Base-by-base conservation (phyloP, 2,329 filamentous ascomycete genomes). In the Colletotrichum cuscutae region DNA sequence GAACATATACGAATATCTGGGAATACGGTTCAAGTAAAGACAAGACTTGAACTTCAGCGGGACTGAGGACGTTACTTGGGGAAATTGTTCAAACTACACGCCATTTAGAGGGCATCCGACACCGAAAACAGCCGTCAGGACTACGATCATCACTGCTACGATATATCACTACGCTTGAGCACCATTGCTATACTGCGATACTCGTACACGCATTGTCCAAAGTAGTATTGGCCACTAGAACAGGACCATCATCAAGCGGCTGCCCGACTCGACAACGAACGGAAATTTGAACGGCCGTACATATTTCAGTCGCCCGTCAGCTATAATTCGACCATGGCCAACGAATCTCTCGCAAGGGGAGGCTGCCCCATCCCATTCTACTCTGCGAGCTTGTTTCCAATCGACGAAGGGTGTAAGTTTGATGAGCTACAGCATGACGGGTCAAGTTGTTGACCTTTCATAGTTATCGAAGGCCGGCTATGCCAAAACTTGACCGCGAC, bases 341-440 rank as follows among this genome's bases (percentile, higher is more conserved):
- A 61, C 61, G 24, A 35, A 13, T 53, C 46, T 28, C 22, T 65
- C 1, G 56, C 46, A 30, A 52, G 49, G 32, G 54, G 53, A 15
- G 49, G 13, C 19, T 97, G 94, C 81, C 89, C 90, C 19, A 76
- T 86, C 64, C 94, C 94, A 5, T 96, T 97, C 79, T 87, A 92
- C 74, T 90, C 94, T 79, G 87, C 88, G 71, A 82, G 83, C 35
- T 81, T 88, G 71, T 97, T 92, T 78, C 89, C 87, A 59, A 76
- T 81, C 28, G 83, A 80, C 57, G 89, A 89, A 78, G 94, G 94
- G 82, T 94, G 93, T 95, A 89, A 81, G 90, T 85, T 24, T 49
- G 54, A 46, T 42, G 24, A 24, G 26, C 6, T n/a, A 8, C 24
- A 26, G 7, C 8, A 26, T 12, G 2, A 15, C 46, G 7, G 22